Base-by-base conservation (phyloP, 2,329 filamentous ascomycete genomes). In the Cladosporium velox region DNA sequence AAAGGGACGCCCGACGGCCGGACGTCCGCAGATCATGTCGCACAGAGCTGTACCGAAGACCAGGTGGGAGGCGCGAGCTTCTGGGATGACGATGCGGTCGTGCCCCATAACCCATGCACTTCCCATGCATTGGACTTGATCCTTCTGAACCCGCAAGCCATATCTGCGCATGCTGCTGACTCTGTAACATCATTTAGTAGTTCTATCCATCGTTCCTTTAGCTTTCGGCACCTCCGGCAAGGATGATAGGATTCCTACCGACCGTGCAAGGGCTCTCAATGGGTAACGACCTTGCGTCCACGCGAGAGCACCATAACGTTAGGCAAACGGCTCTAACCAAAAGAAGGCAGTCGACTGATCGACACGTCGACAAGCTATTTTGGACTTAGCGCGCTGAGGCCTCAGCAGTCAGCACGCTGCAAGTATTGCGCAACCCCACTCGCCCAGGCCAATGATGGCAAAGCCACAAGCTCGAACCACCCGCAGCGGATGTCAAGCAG, bases 321-420 rank as follows among this genome's bases (percentile, higher is more conserved):
- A 47, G 41, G 41, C 41, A 26, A 34, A 24, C 4, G 26, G 38
- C 4, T 28, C 61, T 57, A 32, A 32, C 61, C 61, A 4, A 55
- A 64, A 64, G 15, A 18, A 35, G 61, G 61, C 61, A 64, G 24
- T 57, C 49, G 61, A 64, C 18, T 51, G 51, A 49, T 57, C 61
- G 51, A 57, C 51, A 47, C 34, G 7, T 47, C 35, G 51, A 34
- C 49, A 24, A 14, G 2, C 57, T 32, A 24, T n/a, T 47, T 14
- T 44, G 51, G 51, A 41, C 11, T 21, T 57, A 47, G 49, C 18
- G 61, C 51, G 34, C 34, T 47, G 5, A 30, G 35, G 51, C 35
- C 61, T 54, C 61, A 62, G 59, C 44, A 62, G 60, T 55, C 49
- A 63, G 60, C 60, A 54, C 60, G 30, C 61, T 44, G 49, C 61